These are phyloP conservation scores for Tulasnella sp. DNA, from an alignment of 768 basidiomycete genomes.

Conservation along the genomic window DNA sequence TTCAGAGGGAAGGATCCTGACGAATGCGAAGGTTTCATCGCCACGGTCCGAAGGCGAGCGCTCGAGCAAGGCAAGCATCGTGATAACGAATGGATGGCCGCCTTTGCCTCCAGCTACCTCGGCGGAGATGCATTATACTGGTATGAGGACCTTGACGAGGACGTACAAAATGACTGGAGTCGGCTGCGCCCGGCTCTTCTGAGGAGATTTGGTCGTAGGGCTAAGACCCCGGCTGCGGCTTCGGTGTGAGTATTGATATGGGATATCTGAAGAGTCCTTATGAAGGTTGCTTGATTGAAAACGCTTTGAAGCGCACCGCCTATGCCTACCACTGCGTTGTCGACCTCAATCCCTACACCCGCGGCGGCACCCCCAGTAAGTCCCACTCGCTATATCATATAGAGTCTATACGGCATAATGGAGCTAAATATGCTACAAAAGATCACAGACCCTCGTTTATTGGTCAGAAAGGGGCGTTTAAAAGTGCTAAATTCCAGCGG, in stretches of 20 bases:
- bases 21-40: background rate
- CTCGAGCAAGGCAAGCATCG: background rate
- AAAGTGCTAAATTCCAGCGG: background rate
- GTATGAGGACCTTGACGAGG: background rate
- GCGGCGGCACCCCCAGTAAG: background rate
- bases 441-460: background rate
- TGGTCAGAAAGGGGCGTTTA: background rate
- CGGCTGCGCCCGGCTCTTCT: background rate
- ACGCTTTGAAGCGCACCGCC: background rate
- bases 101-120: background rate
- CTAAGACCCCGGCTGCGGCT: too few relatives aligned
- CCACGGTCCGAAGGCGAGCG: background rate
- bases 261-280: too few relatives aligned
- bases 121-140: slow-evolving; percentile 8
- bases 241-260: background rate
- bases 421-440: background rate
- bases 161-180: background rate
- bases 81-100: background rate
- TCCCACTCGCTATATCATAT: background rate
- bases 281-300: background rate
- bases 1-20: background rate
- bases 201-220: background rate
- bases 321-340: background rate
- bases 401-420: background rate
- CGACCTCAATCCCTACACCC: background rate